Evolutionary conservation across 1,284 basidiomycete species (phyloP), one percentile per base, ranked within the genome.

Genomic region (Cutaneotrichosporon sp.): DNA sequence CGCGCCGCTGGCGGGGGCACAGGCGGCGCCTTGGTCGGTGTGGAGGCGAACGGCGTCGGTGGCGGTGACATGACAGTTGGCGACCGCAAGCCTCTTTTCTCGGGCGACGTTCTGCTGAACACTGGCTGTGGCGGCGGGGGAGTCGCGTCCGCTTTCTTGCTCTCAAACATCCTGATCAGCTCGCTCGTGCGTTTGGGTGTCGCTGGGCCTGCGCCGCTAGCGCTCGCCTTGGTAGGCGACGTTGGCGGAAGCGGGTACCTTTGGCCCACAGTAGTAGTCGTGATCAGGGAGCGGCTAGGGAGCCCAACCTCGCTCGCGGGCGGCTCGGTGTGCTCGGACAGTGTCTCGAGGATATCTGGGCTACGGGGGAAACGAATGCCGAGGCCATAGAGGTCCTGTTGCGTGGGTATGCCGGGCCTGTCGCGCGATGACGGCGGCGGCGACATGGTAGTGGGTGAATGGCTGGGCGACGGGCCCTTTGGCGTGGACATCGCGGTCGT

Each of bases 161-260:
- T 47, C 48, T 72, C 70, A 35, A 72, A 72, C 60, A 70, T 62
- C 55, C 59, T 65, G 52, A 72, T 72, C 14, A 72, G 61, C 26
- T 72, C 69, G 40, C 63, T 66, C 0, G 36, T 18, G 36, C 36
- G 36, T 30, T 30, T 30, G 7, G 26, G 26, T 10, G 26, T 30
- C 26, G 26, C 26, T 5, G 26, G 26, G 69, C 44, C 33, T 20
- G 18, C 12, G 30, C 30, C 30, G 26, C 17, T 22, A 21, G 23
- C 38, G 36, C 17, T 35, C 8, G 45, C 42, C 60, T 66, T 18
- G 63, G 62, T 9, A 8, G 50, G 50, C 15, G 50, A 46, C n/a
- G 44, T 30, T 4, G 42, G 49, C 12, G 39, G 36, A 8, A 14
- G 18, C 7, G 58, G 62, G 8, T 56, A 46, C 14, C 62, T 56